phyloP scores from a whole-genome alignment of 225 moss, liverwort and hornwort genomes.

The Climacium dendroides region DNA sequence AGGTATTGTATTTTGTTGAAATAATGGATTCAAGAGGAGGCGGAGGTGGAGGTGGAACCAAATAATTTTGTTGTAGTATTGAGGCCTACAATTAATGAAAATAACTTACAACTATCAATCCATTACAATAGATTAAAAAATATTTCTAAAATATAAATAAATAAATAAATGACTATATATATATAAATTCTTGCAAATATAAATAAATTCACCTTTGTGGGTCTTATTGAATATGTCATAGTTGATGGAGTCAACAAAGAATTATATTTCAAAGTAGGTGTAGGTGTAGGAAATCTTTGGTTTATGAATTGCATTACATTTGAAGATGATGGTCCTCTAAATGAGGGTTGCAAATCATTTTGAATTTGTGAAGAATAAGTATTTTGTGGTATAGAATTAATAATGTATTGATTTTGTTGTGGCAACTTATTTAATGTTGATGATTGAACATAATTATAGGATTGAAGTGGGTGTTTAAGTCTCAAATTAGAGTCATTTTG shows the following conservation, averaged over 20 bases:
- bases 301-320: background rate
- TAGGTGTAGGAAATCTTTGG: background rate
- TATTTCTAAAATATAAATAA: background rate
- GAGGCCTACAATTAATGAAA: background rate
- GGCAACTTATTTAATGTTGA: background rate
- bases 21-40: background rate
- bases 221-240: background rate
- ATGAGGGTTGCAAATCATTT: background rate
- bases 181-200: background rate
- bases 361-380: background rate
- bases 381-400: background rate
- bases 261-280: background rate
- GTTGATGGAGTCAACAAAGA: background rate
- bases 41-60: background rate
- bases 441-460: background rate
- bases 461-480: background rate
- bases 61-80: background rate
- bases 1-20: background rate
- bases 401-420: background rate
- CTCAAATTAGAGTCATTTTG: background rate
- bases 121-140: background rate
- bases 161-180: too few relatives aligned
- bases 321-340: background rate
- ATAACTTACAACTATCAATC: background rate
- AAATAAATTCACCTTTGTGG: background rate